phyloP scores from a whole-genome alignment of 2,329 filamentous ascomycete species.

The Plenodomus tracheiphilus region DNA sequence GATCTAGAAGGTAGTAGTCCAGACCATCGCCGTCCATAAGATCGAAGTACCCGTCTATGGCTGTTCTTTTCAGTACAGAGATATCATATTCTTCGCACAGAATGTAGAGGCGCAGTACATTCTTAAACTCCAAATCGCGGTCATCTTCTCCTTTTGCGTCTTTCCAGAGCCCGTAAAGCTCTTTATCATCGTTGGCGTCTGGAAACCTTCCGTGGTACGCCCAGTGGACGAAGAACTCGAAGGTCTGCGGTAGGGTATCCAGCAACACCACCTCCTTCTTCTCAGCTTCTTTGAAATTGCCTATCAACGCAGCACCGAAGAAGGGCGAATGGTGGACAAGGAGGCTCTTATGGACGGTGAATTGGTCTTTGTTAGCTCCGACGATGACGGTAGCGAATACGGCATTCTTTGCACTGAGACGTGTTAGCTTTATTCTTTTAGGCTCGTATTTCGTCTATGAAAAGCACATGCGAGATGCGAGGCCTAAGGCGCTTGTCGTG shows the following conservation, averaged over 20 bases:
- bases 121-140: no score
- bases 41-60: no score
- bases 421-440: no score
- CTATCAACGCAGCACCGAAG: slow-evolving; percentile 14
- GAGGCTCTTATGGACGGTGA: slow-evolving; percentile 10
- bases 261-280: slow-evolving; percentile 9
- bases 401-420: not conserved
- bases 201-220: slow-evolving; percentile 14
- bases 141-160: no score
- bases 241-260: not conserved
- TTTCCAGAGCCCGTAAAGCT: no score
- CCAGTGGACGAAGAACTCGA: slow-evolving; percentile 21
- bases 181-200: slow-evolving; percentile 1
- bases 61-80: no score
- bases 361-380: slow-evolving; percentile 3
- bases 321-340: slow-evolving; percentile 10
- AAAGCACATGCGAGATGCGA: not conserved
- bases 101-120: no score
- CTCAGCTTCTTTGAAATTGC: slow-evolving; percentile 15
- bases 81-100: no score
- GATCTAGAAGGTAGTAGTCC: no score
- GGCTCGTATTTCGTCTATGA: not conserved
- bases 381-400: slow-evolving; percentile 11
- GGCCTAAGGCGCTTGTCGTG: not conserved
- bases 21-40: no score